These are phyloP conservation scores for Calvatia gigantea DNA, from an alignment of 768 basidiomycete species.

Conservation along the genomic window DNA sequence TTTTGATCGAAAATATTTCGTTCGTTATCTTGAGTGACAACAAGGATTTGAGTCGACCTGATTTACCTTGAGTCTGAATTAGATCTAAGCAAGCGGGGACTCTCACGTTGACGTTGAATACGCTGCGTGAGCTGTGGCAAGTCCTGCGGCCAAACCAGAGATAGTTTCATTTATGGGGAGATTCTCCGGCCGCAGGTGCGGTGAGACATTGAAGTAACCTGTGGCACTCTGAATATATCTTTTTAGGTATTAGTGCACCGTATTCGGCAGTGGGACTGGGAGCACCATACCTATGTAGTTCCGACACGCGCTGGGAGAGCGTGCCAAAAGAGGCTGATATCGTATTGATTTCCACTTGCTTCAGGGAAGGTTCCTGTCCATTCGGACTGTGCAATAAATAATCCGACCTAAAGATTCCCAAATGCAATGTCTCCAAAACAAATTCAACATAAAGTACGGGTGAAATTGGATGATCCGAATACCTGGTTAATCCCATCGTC, in stretches of 20 bases:
- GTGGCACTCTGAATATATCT: constrained; percentile 72
- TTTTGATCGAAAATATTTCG: constrained; percentile 95
- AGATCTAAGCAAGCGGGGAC: not conserved
- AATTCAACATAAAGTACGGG: not conserved
- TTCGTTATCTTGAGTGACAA: constrained; percentile 87
- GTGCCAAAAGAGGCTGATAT: constrained; percentile 90
- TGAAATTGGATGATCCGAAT: constrained; percentile 3
- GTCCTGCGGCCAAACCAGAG: constrained; percentile 64
- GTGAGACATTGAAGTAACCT: constrained; percentile 59
- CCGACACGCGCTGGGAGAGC: constrained; percentile 62
- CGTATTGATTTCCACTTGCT: constrained; percentile 98
- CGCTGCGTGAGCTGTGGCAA: constrained; percentile 76
- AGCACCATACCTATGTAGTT: constrained; percentile 67
- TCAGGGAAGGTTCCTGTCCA: constrained; percentile 45
- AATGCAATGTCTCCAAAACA: constrained; percentile 66
- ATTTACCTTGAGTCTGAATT: not conserved
- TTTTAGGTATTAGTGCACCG: not conserved
- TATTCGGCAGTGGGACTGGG: not conserved
- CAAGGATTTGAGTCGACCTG: constrained; percentile 56
- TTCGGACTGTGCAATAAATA: constrained; percentile 74
- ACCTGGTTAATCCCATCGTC: constrained; percentile 56
- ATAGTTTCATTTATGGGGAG: constrained; percentile 76
- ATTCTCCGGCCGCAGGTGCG: constrained; percentile 47
- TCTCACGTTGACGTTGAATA: constrained; percentile 57
- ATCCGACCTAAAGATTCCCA: constrained; percentile 93